A percentile compares a stretch with the other conserved stretches of the same genome.
Conservation (phyloP, 345 rosid species). For the Gossypioides kirkii region DNA sequence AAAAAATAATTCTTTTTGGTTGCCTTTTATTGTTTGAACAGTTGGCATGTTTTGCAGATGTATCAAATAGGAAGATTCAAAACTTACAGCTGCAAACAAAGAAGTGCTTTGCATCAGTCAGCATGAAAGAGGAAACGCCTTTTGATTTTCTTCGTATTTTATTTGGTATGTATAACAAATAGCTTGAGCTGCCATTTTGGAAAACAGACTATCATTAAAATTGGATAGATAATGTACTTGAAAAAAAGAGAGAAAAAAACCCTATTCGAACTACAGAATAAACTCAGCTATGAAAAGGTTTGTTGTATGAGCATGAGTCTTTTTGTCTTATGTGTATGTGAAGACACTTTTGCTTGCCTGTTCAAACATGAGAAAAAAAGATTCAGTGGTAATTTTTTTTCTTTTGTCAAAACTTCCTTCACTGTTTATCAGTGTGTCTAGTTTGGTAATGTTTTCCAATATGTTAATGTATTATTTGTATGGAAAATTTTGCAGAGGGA, state of each 20-base stretch:
- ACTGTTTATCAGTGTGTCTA: background rate
- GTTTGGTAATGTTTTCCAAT: background rate
- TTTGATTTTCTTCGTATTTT: constrained; percentile 66
- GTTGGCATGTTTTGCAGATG: constrained; percentile 39
- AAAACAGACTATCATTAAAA: background rate
- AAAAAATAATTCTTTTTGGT: background rate
- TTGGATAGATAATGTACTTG: background rate
- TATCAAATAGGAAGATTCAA: constrained; percentile 29
- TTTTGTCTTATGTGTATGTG: background rate
- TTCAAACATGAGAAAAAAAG: too few species aligned
- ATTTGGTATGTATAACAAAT: constrained; percentile 37
- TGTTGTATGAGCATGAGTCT: background rate
- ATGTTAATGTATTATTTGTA: constrained; percentile 4
- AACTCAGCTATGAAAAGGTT: background rate
- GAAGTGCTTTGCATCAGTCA: constrained; percentile 61
- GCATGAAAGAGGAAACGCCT: constrained; percentile 49
- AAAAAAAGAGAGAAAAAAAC: too few species aligned
- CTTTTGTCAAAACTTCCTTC: background rate
- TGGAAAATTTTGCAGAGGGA: constrained; percentile 59
- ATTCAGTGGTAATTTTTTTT: too few species aligned
- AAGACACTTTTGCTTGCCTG: too few species aligned
- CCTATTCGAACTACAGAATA: background rate
- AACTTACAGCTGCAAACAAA: constrained; percentile 34
- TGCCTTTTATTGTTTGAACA: constrained; percentile 23
- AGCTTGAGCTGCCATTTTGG: background rate